phyloP scores from a whole-genome alignment of 768 basidiomycete genomes.

The Symmetrospora coprosmae region DNA sequence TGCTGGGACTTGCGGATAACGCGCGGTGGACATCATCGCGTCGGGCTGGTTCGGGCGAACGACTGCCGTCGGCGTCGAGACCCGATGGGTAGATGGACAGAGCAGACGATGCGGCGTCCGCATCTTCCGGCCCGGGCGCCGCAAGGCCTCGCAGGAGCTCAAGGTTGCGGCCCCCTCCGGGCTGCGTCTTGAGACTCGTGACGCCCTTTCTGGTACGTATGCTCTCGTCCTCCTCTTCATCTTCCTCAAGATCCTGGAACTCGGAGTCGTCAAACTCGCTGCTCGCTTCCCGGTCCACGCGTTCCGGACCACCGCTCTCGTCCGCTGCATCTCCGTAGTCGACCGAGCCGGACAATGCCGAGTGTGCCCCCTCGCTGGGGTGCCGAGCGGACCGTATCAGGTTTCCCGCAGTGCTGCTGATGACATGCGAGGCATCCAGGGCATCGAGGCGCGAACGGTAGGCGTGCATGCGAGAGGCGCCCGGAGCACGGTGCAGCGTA shows the following conservation, averaged over 20 bases:
- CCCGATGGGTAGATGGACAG: background rate
- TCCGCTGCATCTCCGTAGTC: background rate
- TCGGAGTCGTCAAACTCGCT: background rate
- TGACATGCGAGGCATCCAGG: constrained; percentile 47
- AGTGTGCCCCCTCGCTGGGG: constrained; percentile 24
- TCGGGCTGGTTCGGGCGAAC: no score
- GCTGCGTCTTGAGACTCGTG: constrained; percentile 10
- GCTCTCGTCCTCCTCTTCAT: constrained; percentile 20
- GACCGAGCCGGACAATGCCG: constrained; percentile 32
- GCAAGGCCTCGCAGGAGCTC: constrained; percentile 15
- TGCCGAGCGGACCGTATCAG: background rate
- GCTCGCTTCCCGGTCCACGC: background rate
- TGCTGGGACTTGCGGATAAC: no score
- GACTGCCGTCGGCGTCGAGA: background rate
- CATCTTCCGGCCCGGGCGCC: background rate
- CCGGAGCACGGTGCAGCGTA: background rate
- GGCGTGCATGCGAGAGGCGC: background rate
- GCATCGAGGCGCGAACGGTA: constrained; percentile 50
- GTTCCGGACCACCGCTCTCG: background rate
- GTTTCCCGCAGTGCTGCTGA: background rate
- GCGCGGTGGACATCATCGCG: no score
- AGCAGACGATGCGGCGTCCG: background rate
- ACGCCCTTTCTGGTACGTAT: constrained; percentile 7
- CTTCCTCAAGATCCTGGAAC: constrained; percentile 10
- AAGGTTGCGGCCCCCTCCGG: constrained; percentile 12